Percentiles rank a stretch among this genome's conserved stretches.
Evolutionary conservation across 768 basidiomycete genomes (phyloP).

Genomic region (Neoboletus magnificus): DNA sequence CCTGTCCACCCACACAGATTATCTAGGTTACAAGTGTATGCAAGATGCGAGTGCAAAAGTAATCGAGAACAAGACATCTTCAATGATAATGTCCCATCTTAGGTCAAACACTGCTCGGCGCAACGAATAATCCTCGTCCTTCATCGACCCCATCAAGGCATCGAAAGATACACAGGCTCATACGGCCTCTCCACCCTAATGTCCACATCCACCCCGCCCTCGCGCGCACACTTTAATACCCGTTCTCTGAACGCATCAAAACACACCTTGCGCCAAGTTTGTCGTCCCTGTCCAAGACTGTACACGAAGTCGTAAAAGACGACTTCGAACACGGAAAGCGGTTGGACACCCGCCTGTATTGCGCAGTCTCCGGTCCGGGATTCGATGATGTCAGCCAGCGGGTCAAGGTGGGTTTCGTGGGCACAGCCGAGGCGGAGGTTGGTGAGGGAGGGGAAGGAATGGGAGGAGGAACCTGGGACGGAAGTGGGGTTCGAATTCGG

Average conservation of each 20-base stretch:
- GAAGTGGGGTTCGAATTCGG: background rate
- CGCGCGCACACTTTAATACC: constrained; percentile 20
- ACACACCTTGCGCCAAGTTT: constrained; percentile 11
- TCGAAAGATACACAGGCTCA: constrained; percentile 21
- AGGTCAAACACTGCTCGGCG: background rate
- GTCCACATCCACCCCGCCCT: constrained; percentile 22
- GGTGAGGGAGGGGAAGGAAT: constrained; percentile 15
- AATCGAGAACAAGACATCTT: background rate
- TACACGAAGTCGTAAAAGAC: constrained; percentile 25
- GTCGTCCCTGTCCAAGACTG: constrained; percentile 4
- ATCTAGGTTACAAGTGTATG: background rate
- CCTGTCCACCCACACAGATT: too few relatives aligned
- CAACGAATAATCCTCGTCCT: too few relatives aligned
- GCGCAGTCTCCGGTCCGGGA: constrained; percentile 17
- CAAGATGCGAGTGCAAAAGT: background rate
- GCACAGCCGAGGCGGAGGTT: constrained; percentile 22
- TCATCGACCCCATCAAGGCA: constrained; percentile 5
- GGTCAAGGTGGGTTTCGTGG: constrained; percentile 16
- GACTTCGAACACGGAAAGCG: constrained; percentile 18
- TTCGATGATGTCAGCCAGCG: constrained; percentile 17
- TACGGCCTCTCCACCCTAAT: constrained; percentile 27
- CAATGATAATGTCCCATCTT: background rate
- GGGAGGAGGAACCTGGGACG: background rate
- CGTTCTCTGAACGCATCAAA: constrained; percentile 22
- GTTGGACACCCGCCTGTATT: constrained; percentile 1